Conservation (phyloP, 2,329 filamentous ascomycete species). For the Neocucurbitaria cava region DNA sequence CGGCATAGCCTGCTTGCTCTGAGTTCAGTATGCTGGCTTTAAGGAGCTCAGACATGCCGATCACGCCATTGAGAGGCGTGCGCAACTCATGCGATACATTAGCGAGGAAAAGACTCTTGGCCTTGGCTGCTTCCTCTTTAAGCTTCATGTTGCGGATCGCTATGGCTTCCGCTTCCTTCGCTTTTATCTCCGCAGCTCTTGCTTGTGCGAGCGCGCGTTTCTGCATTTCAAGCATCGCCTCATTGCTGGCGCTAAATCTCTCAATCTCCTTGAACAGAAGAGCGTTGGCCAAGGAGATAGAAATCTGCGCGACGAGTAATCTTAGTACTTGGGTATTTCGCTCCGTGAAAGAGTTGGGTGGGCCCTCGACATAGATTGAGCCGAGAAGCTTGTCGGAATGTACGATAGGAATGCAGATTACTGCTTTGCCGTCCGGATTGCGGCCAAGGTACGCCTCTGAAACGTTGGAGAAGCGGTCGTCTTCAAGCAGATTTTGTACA, state of each 20-base stretch:
- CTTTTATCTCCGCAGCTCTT: constrained; percentile 75
- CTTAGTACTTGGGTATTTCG: constrained; percentile 63
- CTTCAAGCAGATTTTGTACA: constrained; percentile 73
- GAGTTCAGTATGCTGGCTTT: constrained; percentile 63
- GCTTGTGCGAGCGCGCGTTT: constrained; percentile 76
- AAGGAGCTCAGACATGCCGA: constrained; percentile 66
- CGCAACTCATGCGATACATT: constrained; percentile 66
- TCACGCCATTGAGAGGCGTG: constrained; percentile 62
- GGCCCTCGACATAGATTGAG: constrained; percentile 79
- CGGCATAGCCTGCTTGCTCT: constrained; percentile 68
- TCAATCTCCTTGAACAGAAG: constrained; percentile 72
- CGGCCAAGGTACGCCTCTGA: constrained; percentile 71
- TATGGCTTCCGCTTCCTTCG: constrained; percentile 76
- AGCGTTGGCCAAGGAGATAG: constrained; percentile 69
- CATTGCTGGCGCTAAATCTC: constrained; percentile 79
- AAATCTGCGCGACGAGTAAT: constrained; percentile 78
- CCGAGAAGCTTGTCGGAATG: constrained; percentile 77
- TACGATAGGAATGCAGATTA: constrained; percentile 81
- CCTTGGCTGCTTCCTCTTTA: constrained; percentile 82
- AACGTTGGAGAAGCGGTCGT: constrained; percentile 81
- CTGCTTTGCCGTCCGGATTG: constrained; percentile 73
- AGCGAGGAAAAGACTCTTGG: constrained; percentile 77
- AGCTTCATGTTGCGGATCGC: constrained; percentile 80
- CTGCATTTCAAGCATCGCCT: constrained; percentile 78
- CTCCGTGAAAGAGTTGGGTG: constrained; percentile 78